phyloP scores from a whole-genome alignment of 176 grass and related monocot genomes.

The Oryza rufipogon region DNA sequence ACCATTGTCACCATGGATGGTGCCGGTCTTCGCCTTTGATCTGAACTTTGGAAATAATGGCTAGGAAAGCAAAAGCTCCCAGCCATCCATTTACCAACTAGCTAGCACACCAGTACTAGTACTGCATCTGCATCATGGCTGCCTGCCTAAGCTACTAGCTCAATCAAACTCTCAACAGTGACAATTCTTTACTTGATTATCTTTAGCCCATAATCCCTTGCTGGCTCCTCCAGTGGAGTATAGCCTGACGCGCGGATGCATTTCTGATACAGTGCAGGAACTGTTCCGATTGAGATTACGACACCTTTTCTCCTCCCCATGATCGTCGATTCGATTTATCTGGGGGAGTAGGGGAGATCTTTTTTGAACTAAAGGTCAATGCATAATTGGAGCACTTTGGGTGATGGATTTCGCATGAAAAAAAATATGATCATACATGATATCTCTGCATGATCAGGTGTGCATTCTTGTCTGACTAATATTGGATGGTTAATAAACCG shows the following conservation, averaged over 20 bases:
- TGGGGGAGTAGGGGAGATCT: neutral
- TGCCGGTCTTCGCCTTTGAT: neutral
- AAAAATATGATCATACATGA: neutral
- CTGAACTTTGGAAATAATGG: constrained; percentile 22
- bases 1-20: constrained; percentile 1
- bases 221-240: neutral
- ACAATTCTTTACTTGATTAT: constrained; percentile 21
- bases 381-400: constrained; percentile 45
- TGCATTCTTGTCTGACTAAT: neutral
- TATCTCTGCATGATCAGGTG: neutral
- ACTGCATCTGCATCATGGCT: constrained; percentile 19
- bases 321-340: constrained; percentile 24
- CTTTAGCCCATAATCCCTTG: constrained; percentile 14
- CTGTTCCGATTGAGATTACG: neutral
- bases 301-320: neutral
- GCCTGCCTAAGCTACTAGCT: neutral
- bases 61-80: constrained; percentile 13
- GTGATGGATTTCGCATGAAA: constrained; percentile 4
- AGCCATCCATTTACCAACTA: constrained; percentile 24
- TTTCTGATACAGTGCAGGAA: neutral
- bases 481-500: neutral
- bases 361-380: constrained; percentile 22
- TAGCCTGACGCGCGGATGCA: neutral
- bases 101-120: neutral
- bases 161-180: constrained; percentile 4